Evolutionary conservation across 345 rosid species (phyloP), one percentile per base, ranked within the genome.

Genomic region (Bruguiera parviflora): DNA sequence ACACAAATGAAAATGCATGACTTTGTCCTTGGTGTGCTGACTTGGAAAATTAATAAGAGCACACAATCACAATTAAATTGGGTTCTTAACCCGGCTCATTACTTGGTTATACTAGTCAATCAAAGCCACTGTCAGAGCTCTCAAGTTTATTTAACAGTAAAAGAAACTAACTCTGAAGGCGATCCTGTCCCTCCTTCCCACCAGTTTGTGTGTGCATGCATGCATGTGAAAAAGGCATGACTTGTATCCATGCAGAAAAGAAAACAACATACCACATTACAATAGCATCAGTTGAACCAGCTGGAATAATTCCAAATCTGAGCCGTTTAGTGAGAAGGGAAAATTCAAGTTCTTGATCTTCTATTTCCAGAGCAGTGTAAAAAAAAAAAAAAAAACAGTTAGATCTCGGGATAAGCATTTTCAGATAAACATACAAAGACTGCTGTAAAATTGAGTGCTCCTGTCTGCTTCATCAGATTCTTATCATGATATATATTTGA

Each of bases 231-330:
- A 22, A 55, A 55, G 59, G 27, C 24, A 55, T 22, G 29, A 55
- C 27, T 55, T 25, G 27, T 22, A 22, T 55, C 27, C 59, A 22
- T 5, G 18, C 22, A 55, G 24, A 22, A 55, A 55, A 22, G 16
- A 55, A 22, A 69, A 49, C 22, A 67, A 70, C 37, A 22, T 82
- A 93, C 98, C 98, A 89, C 66, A 93, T 86, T 53, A 80, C 97
- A 70, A 89, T 85, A 22, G 98, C 96, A 73, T 93, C 96, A 35
- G 97, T 93, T 76, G 97, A 93, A 67, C 98, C 97, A 65, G 98
- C 87, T 19, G 96, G 98, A 71, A 89, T 91, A 79, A 93, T 82
- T 71, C 98, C 97, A 59, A 93, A 85, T 78, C 94, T 83, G 58
- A 89, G 83, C 64, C 69, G 58, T 71, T 76, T 83, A 70, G 74